A percentile compares a stretch with the other conserved stretches of the same genome.
These are phyloP conservation scores for Apiospora malaysiana DNA, from an alignment of 2,329 filamentous ascomycete species.

Conservation along the genomic window DNA sequence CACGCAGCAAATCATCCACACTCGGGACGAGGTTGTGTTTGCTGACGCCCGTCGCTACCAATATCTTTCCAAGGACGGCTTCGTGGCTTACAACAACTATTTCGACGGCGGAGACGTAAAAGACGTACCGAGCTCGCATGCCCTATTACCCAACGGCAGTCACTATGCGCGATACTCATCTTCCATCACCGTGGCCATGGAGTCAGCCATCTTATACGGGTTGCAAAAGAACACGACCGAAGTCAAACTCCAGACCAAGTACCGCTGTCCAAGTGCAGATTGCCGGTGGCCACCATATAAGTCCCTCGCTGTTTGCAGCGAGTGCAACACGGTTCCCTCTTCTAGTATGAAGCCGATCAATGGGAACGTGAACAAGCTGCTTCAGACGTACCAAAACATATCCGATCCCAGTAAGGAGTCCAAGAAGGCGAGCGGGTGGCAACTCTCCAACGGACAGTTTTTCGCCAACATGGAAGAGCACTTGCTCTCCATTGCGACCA, in stretches of 20 bases:
- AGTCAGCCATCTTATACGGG: constrained; percentile 9
- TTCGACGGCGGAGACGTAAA: background rate
- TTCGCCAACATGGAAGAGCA: background rate
- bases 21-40: background rate
- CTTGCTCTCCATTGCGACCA: background rate
- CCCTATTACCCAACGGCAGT: background rate
- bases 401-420: background rate
- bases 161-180: background rate
- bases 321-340: background rate
- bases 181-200: background rate
- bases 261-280: background rate
- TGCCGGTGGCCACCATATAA: constrained; percentile 19
- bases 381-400: background rate
- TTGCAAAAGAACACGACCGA: background rate
- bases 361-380: background rate
- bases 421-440: background rate
- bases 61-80: background rate
- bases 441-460: background rate
- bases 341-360: background rate
- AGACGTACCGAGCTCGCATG: background rate
- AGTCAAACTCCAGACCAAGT: background rate
- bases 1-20: constrained; percentile 18
- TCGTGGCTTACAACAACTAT: background rate
- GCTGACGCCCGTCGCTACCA: background rate
- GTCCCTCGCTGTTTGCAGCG: constrained; percentile 20